Base-by-base conservation (phyloP, 805 yeast species). In the Yarrowia divulgata region DNA sequence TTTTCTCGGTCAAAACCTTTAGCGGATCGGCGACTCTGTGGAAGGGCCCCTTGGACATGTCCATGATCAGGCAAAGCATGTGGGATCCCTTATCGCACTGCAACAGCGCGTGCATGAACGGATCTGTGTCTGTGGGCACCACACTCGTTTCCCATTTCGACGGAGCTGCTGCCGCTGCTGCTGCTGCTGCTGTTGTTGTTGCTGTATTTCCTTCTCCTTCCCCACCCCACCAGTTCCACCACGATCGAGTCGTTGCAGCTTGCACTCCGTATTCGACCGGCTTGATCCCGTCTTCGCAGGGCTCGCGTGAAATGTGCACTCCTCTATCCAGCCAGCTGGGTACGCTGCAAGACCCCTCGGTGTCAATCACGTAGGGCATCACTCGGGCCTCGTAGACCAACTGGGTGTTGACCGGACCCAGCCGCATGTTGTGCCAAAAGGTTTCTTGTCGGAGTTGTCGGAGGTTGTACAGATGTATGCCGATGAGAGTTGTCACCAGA, bases 301-400 rank as follows among this genome's bases (percentile, higher is more conserved):
- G 8, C 19, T 55, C 46, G 6, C 35, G 12, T 8, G 45, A 19
- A 9, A 55, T 9, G 9, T 34, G n/a, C 2, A 55, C 37, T 8
- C 62, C 48, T 16, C 62, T 19, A 2, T 40, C 23, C 48, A 55
- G 62, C 62, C 62, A 55, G 14, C 16, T 40, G 19, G 62, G 62
- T 19, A 55, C 62, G 6, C 23, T 19, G 19, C 62, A 55, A 14
- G 46, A n/a, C 13, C 46, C 37, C 8, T 18, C 19, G 3, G 40
- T 14, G 37, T 55, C 62, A 6, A 37, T 40, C 9, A 55, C 40
- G 35, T 55, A 55, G 19, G 62, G 62, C 62, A 55, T 55, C 37
- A 55, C 37, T 8, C 62, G 34, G 23, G 62, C 48, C 13, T 19
- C 19, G 19, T 55, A 55, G 9, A 55, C 48, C 37, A 55, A 16